These are phyloP conservation scores for Cairneyella variabilis DNA, from an alignment of 495 filamentous ascomycete species.

Conservation along the genomic window DNA sequence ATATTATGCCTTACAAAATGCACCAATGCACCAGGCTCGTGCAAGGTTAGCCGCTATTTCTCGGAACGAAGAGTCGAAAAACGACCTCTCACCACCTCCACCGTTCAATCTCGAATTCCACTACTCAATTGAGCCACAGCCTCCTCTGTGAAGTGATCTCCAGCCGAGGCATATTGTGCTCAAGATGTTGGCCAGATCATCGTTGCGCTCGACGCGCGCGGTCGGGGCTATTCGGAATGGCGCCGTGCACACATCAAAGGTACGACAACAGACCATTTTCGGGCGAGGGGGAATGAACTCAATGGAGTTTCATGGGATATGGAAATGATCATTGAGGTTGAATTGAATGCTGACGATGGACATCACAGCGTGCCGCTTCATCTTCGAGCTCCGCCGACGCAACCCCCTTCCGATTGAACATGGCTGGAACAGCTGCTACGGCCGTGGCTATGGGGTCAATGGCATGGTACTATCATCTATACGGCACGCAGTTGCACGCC, in stretches of 20 bases:
- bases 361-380: slow-evolving; percentile 58
- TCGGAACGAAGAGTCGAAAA: slow-evolving; percentile 10
- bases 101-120: slow-evolving; percentile 29
- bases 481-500: slow-evolving; percentile 80
- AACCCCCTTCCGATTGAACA: slow-evolving; percentile 64
- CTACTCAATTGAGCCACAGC: slow-evolving; percentile 31
- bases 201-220: slow-evolving; percentile 27
- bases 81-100: slow-evolving; percentile 24
- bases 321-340: slow-evolving; percentile 20
- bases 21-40: too few relatives aligned
- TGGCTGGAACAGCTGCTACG: slow-evolving; percentile 79
- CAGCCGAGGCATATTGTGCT: slow-evolving; percentile 44
- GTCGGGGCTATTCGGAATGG: slow-evolving; percentile 65
- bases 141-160: slow-evolving; percentile 33
- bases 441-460: slow-evolving; percentile 80
- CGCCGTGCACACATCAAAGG: slow-evolving; percentile 55
- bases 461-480: slow-evolving; percentile 94
- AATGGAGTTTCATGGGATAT: slow-evolving; percentile 13
- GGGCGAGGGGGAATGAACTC: slow-evolving; percentile 7
- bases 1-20: too few relatives aligned
- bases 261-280: slow-evolving; percentile 35
- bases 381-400: slow-evolving; percentile 52
- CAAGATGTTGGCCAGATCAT: slow-evolving; percentile 31
- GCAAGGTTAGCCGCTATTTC: too few relatives aligned
- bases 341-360: slow-evolving; percentile 24